Base-by-base conservation (phyloP, 2,329 filamentous ascomycete species). In the Aspergillus sojae region DNA sequence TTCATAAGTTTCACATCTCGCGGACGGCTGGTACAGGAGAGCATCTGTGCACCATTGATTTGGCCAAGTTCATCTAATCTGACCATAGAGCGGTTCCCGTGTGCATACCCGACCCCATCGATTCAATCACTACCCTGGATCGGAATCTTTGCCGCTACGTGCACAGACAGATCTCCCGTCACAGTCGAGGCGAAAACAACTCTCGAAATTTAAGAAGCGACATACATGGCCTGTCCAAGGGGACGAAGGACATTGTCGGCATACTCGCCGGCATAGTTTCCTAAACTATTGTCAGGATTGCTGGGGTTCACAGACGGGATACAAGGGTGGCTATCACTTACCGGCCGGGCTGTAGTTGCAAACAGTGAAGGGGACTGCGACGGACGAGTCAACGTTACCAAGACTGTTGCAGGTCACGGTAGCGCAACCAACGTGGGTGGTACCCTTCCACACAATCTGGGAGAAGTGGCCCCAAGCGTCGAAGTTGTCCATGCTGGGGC, bases 301-400 rank as follows among this genome's bases (percentile, higher is more conserved):
- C 30, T 4, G 14, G 12, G 12, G 36, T 28, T n/a, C 12, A 28
- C 21, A 14, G 32, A 36, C 6, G 26, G 30, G n/a, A 12, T 9
- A 23, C 21, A 12, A 5, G 14, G 34, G 28, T 14, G 14, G 19
- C 16, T 16, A 21, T 46, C 32, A 78, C 87, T 78, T 87, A 91
- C 92, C 93, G 67, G 88, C 81, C 65, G 88, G 85, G 69, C 81
- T 82, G 83, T 97, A 97, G 86, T 97, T 94, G 89, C 93, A 97
- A 72, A 96, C 92, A 34, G 91, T 94, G 83, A 88, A 93, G 80
- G 86, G 88, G n/a, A 88, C 80, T 43, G 83, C 61, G 32, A 80
- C 70, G 57, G 75, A 72, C 62, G 73, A 72, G 58, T 78, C 79
- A 54, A 78, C 77, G 66, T 82, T 81, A 58, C 71, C 75, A 50